Evolutionary conservation across 1,284 basidiomycete genomes (phyloP).

Genomic region (Sporisorium iseilematis-ciliati): DNA sequence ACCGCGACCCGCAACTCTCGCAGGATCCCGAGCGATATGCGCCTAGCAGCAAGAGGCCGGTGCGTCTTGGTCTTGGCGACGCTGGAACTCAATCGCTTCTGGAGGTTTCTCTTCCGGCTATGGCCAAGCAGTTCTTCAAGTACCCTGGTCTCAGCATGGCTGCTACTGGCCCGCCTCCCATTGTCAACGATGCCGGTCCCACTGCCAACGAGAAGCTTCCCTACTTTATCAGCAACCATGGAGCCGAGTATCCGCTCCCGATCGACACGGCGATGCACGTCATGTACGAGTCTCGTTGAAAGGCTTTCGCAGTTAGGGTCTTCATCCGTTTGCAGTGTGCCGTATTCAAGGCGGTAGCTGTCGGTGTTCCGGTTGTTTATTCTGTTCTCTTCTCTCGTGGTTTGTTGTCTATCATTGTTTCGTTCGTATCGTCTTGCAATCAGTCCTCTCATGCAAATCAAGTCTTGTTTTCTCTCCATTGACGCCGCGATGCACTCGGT

Average conservation of each 20-base stretch:
- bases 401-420: slow-evolving; percentile 3
- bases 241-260: slow-evolving; percentile 43
- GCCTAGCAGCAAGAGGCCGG: slow-evolving; percentile 20
- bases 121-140: slow-evolving; percentile 51
- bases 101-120: slow-evolving; percentile 43
- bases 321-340: not conserved
- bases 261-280: slow-evolving; percentile 50
- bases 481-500: not conserved
- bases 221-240: slow-evolving; percentile 41
- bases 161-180: slow-evolving; percentile 35
- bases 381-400: not conserved
- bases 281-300: slow-evolving; percentile 35
- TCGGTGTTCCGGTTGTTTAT: not conserved
- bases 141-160: slow-evolving; percentile 36
- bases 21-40: slow-evolving; percentile 33
- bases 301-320: not conserved
- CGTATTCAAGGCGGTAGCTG: not conserved
- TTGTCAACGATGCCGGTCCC: slow-evolving; percentile 39
- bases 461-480: not conserved
- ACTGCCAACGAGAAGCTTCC: slow-evolving; percentile 31
- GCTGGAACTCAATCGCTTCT: slow-evolving; percentile 39
- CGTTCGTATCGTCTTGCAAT: slow-evolving; percentile 10
- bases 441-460: slow-evolving; percentile 7
- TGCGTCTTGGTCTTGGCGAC: slow-evolving; percentile 50
- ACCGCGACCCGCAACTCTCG: slow-evolving; percentile 40